phyloP scores from a whole-genome alignment of 371 early-diverging fungal genomes.

The Syncephalis fuscata region DNA sequence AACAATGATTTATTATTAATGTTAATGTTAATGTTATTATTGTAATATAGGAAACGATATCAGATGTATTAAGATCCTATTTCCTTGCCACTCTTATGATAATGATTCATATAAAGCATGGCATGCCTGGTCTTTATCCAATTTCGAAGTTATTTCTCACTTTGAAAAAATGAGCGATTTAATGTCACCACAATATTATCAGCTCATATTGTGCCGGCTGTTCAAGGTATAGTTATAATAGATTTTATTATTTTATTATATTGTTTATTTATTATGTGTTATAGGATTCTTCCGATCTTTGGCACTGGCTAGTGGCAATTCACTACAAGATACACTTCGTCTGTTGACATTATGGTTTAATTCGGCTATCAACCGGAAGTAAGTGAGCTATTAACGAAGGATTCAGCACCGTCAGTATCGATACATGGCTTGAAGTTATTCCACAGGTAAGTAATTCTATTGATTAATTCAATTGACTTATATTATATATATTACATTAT shows the following conservation, averaged over 20 bases:
- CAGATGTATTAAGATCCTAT: slow-evolving; percentile 68
- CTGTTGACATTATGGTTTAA: slow-evolving; percentile 92
- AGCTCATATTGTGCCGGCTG: slow-evolving; percentile 17
- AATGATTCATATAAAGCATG: slow-evolving; percentile 95
- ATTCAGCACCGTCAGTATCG: slow-evolving; percentile 78
- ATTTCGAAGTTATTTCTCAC: slow-evolving; percentile 76
- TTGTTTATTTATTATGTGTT: neutral
- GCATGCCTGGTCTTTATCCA: slow-evolving; percentile 95
- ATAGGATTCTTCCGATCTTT: slow-evolving; percentile 89
- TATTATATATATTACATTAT: slow-evolving; percentile 6
- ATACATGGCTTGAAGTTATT: slow-evolving; percentile 96
- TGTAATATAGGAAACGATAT: slow-evolving; percentile 32
- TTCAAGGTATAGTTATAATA: slow-evolving; percentile 16
- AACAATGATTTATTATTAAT: neutral
- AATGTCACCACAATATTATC: slow-evolving; percentile 3
- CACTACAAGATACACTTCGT: slow-evolving; percentile 90
- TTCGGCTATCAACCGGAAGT: slow-evolving; percentile 84
- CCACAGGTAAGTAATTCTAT: slow-evolving; percentile 93
- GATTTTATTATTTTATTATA: neutral
- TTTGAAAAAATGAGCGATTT: slow-evolving; percentile 31
- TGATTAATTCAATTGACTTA: too few species aligned
- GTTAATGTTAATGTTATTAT: neutral
- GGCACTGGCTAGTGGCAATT: slow-evolving; percentile 75
- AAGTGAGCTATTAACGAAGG: slow-evolving; percentile 73
- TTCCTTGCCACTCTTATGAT: slow-evolving; percentile 79